phyloP scores from a whole-genome alignment of 768 basidiomycete genomes.

The button mushroom (Agaricus bisporus) region DNA sequence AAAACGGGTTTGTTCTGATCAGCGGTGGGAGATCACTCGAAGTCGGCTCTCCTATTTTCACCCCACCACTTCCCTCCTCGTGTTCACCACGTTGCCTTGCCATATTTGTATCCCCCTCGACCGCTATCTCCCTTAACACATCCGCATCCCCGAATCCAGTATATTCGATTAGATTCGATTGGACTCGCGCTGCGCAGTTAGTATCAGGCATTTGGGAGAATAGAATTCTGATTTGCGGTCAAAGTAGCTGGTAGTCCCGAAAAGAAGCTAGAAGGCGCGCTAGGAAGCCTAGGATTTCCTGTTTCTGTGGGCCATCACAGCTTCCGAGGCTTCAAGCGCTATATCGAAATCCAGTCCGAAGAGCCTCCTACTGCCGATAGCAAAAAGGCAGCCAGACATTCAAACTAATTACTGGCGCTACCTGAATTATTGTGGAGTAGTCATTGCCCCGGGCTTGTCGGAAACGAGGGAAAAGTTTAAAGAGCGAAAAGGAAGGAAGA shows the following conservation, averaged over 20 bases:
- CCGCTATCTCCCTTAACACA: neutral
- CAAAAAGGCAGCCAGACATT: neutral
- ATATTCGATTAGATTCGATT: neutral
- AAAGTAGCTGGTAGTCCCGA: neutral
- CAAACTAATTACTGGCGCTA: neutral
- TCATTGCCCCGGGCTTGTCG: neutral
- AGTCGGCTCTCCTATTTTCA: neutral
- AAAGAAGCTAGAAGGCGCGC: neutral
- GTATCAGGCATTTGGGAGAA: neutral
- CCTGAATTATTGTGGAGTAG: neutral
- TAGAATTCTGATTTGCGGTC: neutral
- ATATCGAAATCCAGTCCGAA: neutral
- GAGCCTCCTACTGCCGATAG: neutral
- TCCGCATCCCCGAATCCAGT: neutral
- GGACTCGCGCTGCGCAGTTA: neutral
- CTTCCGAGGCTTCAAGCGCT: neutral
- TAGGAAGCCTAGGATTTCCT: neutral
- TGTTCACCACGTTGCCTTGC: constrained; percentile 11
- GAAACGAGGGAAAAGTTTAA: neutral
- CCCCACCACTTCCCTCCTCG: constrained; percentile 4
- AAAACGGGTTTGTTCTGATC: constrained; percentile 8
- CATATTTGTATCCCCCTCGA: constrained; percentile 4
- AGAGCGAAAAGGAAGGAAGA: constrained; percentile 6
- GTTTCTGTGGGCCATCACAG: neutral
- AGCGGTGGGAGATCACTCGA: neutral